Percentiles rank a stretch among this genome's conserved stretches.
phyloP scores from a whole-genome alignment of 306 rosid genomes.

The Urtica urens region DNA sequence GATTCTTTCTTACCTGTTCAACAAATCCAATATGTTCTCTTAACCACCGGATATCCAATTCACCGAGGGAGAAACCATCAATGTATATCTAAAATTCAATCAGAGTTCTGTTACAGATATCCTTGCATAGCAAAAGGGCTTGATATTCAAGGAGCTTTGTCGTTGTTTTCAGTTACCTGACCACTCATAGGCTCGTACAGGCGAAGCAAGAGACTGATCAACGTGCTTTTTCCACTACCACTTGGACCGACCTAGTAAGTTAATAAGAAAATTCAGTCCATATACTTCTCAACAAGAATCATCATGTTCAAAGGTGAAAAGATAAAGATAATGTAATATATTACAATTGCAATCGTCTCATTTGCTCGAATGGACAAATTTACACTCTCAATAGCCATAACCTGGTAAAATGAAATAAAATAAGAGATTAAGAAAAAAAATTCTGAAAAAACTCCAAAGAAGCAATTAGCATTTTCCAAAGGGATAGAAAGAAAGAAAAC shows the following conservation, averaged over 20 bases:
- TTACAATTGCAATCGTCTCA: slow-evolving; percentile 73
- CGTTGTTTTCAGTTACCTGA: slow-evolving; percentile 18
- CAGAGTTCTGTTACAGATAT: neutral
- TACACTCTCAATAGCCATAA: slow-evolving; percentile 40
- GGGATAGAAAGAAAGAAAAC: neutral
- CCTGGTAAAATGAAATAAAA: slow-evolving; percentile 26
- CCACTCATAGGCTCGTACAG: slow-evolving; percentile 35
- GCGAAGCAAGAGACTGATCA: slow-evolving; percentile 37
- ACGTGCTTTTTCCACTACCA: slow-evolving; percentile 41
- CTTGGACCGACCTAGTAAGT: slow-evolving; percentile 31
- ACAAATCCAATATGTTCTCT: slow-evolving; percentile 35
- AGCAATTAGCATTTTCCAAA: neutral
- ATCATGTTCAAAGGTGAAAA: slow-evolving; percentile 6
- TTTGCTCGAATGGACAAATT: slow-evolving; percentile 46
- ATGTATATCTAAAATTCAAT: slow-evolving; percentile 27
- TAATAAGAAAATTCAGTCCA: slow-evolving; percentile 10
- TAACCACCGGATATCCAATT: slow-evolving; percentile 38
- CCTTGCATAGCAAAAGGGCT: neutral
- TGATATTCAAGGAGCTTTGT: neutral
- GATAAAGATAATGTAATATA: slow-evolving; percentile 19
- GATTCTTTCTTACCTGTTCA: slow-evolving; percentile 26
- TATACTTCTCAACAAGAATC: slow-evolving; percentile 8
- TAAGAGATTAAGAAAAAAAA: neutral
- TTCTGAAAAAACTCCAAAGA: neutral
- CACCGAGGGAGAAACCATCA: slow-evolving; percentile 27